These are phyloP conservation scores for Tetraselmis chui DNA, from an alignment of 139 green algal genomes.

Conservation along the genomic window DNA sequence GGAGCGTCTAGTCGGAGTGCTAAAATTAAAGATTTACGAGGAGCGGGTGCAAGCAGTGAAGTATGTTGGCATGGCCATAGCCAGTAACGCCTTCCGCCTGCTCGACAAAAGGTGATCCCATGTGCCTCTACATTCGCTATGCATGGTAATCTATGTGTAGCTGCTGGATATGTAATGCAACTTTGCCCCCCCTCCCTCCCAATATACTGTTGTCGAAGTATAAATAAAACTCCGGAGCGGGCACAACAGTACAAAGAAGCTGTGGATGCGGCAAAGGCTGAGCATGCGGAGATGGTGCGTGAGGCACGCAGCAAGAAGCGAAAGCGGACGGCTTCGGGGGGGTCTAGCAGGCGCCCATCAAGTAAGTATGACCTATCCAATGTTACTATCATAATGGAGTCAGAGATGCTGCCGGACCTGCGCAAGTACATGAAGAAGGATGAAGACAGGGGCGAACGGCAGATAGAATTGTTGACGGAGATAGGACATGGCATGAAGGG, in stretches of 20 bases:
- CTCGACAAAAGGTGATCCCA: background rate
- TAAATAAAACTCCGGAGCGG: background rate
- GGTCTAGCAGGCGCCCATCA: background rate
- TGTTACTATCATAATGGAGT: background rate
- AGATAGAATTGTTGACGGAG: background rate
- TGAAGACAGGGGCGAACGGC: background rate
- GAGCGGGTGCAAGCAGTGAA: background rate
- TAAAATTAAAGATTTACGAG: background rate
- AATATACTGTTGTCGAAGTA: background rate
- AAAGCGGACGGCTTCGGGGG: background rate
- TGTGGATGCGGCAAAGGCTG: background rate
- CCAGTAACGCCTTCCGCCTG: background rate
- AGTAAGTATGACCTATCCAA: background rate
- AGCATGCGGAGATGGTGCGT: background rate
- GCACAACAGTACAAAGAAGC: background rate
- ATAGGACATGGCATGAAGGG: background rate
- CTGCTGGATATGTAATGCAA: conserved; percentile 1
- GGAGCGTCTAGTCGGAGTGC: background rate
- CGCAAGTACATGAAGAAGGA: background rate
- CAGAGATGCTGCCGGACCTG: background rate
- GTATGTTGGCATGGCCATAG: background rate
- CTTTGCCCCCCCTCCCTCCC: background rate
- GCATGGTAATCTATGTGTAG: background rate
- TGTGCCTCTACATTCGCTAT: background rate
- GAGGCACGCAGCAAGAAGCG: background rate